Evolutionary conservation across 2,329 filamentous ascomycete genomes (phyloP), one percentile per base, ranked within the genome.

Genomic region (Escovopsis sp.): DNA sequence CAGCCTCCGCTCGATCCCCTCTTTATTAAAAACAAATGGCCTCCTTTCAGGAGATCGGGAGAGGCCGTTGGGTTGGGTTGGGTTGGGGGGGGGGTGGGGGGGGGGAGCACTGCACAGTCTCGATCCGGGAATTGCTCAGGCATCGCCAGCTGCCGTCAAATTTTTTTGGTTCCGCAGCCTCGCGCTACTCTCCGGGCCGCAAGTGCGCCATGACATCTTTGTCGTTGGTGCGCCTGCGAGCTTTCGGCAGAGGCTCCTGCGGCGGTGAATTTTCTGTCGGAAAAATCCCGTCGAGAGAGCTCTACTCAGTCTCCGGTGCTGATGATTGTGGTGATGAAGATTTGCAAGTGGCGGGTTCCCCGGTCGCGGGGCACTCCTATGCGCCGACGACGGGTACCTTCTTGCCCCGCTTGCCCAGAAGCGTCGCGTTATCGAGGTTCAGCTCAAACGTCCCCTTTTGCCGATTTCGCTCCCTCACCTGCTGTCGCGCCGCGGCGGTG

Each of bases 361-460:
- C 27, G 12, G n/a, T 28, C 34, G 27, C 9, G 17, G 26, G 13
- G 27, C 44, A 29, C 39, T 42, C 45, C 47, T 57, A 60, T 37
- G 50, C 54, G 33, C 55, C 54, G 48, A 59, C 61, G 39, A 65
- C 60, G 17, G 65, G 55, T 31, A 69, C 56, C 47, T 76, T 73
- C 46, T 68, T 64, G 16, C 63, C 65, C 39, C 74, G 61, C 47
- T 87, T 74, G 23, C 87, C 87, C 4, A 98, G 64, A 35, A 98
- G 60, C 2, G 87, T 96, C 1, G 90, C 83, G 37, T 90, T 90
- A 44, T 93, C 85, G 27, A 98, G 63, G 51, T 76, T 94, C 32
- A 98, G 70, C 58, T 98, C 90, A 46, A 98, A 98, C 0, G 81
- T 76, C 23, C 84, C 86, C 56, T 79, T 82, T 46, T 81, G 75